Conservation (phyloP, 306 rosid species). For the Herpetospermum pedunculosum region DNA sequence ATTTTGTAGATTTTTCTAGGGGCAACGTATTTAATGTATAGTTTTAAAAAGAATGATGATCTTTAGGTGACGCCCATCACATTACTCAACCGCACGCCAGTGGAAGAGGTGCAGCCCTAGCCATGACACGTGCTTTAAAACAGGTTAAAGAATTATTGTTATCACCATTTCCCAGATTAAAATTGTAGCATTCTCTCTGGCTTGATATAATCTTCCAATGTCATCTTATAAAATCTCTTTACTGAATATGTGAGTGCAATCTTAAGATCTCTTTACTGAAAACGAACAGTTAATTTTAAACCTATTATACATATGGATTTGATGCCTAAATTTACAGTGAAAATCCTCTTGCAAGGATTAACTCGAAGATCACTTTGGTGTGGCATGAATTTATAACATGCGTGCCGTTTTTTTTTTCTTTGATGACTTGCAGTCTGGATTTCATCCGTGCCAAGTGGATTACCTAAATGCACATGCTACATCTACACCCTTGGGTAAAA, state of each 20-base stretch:
- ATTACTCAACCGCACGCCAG: slow-evolving; percentile 83
- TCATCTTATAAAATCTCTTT: neutral
- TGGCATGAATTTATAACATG: neutral
- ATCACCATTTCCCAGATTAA: neutral
- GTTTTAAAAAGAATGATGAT: slow-evolving; percentile 15
- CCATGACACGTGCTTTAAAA: slow-evolving; percentile 72
- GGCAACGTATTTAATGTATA: slow-evolving; percentile 10
- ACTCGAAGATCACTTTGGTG: neutral
- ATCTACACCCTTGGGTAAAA: slow-evolving; percentile 74
- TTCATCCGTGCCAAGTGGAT: slow-evolving; percentile 63
- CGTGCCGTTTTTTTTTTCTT: neutral
- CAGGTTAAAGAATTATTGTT: slow-evolving; percentile 37
- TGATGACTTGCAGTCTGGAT: slow-evolving; percentile 56
- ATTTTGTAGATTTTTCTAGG: neutral
- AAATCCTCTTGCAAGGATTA: neutral
- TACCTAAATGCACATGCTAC: slow-evolving; percentile 93
- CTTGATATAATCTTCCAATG: neutral
- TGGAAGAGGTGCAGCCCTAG: slow-evolving; percentile 91
- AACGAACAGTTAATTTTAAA: neutral
- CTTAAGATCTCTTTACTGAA: neutral
- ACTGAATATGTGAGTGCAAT: neutral
- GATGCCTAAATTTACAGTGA: neutral
- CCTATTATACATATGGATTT: neutral
- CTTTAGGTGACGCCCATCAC: slow-evolving; percentile 80
- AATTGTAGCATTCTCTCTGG: neutral